A percentile compares a stretch with the other conserved stretches of the same genome.
Evolutionary conservation across 2,329 filamentous ascomycete genomes (phyloP).

Genomic region (Xylariomycetidae sp.): DNA sequence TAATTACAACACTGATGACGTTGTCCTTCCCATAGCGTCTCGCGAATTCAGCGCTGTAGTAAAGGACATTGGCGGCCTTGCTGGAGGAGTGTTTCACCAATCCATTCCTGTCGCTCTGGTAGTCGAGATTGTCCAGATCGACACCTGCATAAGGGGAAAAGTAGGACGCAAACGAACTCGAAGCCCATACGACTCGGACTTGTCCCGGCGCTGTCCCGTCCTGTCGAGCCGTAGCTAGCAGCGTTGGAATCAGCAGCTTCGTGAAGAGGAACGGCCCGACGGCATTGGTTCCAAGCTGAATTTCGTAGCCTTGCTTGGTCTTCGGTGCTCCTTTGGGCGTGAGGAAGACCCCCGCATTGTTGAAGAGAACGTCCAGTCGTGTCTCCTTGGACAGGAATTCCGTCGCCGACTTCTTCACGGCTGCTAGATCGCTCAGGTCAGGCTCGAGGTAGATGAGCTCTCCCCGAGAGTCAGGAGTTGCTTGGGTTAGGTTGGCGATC

Average conservation of each 20-base stretch:
- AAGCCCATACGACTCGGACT: conserved; percentile 13
- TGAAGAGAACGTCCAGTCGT: conserved; percentile 29
- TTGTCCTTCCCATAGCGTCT: too few relatives aligned
- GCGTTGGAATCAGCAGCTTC: conserved; percentile 11
- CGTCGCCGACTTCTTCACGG: conserved; percentile 7
- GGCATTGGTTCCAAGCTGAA: conserved; percentile 20
- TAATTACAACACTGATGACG: too few relatives aligned
- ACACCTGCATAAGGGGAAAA: too few relatives aligned
- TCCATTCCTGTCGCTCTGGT: too few relatives aligned
- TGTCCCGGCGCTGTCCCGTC: background rate
- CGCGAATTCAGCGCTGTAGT: too few relatives aligned
- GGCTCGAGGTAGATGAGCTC: background rate
- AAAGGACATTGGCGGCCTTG: too few relatives aligned
- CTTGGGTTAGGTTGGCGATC: conserved; percentile 1
- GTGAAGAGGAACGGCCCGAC: conserved; percentile 18
- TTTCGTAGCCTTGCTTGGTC: conserved; percentile 23
- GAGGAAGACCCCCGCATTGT: conserved; percentile 33
- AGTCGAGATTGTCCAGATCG: too few relatives aligned
- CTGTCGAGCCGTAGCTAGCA: conserved; percentile 7
- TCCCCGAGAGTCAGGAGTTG: background rate
- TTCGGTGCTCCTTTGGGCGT: conserved; percentile 24
- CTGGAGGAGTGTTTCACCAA: too few relatives aligned
- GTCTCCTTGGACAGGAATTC: conserved; percentile 9
- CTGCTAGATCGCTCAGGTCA: conserved; percentile 2
- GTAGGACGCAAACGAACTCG: too few relatives aligned